Base-by-base conservation (phyloP, 176 grass and related monocot genomes). In the Hyparrhenia diplandra region DNA sequence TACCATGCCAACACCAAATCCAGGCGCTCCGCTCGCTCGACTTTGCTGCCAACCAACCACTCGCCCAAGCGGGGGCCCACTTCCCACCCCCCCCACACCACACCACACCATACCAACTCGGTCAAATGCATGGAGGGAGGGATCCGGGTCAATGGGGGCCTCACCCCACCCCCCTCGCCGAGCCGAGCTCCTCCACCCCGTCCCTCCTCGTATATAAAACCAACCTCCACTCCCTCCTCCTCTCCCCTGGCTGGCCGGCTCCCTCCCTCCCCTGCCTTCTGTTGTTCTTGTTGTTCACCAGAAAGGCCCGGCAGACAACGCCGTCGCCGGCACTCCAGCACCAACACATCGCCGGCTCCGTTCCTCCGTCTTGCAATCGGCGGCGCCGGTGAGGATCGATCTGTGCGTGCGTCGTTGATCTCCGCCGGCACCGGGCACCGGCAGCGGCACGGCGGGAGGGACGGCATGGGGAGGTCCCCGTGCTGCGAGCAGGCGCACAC, bases 401-500 rank as follows among this genome's bases (percentile, higher is more conserved):
- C 63, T 20, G 62, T 20, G 13, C 8, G 63, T 49, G 5, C 4
- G 16, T 18, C 20, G 51, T 55, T 9, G 54, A 10, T 58, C 54
- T 58, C n/a, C 24, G 54, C 59, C 59, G 4, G n/a, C n/a, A n/a
- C n/a, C n/a, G n/a, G n/a, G n/a, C n/a, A n/a, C 34, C 1, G 34
- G 34, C 34, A 35, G 34, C 34, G 5, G 11, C n/a, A n/a, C n/a
- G n/a, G n/a, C n/a, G 28, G 27, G 14, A 23, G n/a, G 21, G 37
- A 7, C 21, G 32, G 71, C 85, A 97, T 97, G n/a, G 94, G 94
- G 94, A 92, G 94, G 90, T 97, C 94, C 39, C 92, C 94, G 18
- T 97, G 94, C 71, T 97, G 94, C 85, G 94, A 97, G 89, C 94
- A 94, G 88, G 94, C 94, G 72, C 94, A 94, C 82, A 94, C 90